Evolutionary conservation across 495 filamentous ascomycete species (phyloP).

Genomic region (Daldinia loculata): DNA sequence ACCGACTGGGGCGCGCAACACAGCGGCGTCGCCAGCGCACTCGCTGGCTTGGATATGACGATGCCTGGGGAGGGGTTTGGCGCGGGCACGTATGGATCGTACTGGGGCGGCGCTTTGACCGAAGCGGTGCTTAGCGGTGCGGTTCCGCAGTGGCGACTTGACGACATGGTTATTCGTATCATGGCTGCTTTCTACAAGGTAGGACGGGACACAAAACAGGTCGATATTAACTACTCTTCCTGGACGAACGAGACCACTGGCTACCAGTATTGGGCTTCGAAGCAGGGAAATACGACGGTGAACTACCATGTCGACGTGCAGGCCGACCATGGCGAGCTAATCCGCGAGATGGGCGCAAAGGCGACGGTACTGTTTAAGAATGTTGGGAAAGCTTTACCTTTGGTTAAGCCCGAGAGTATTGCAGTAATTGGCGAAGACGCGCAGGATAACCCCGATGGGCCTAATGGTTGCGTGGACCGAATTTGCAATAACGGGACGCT

Average conservation of each 20-base stretch:
- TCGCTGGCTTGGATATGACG: constrained; percentile 89
- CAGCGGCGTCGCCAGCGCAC: constrained; percentile 76
- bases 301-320: constrained; percentile 70
- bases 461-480: constrained; percentile 54
- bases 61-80: constrained; percentile 82
- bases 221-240: constrained; percentile 84
- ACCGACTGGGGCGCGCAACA: constrained; percentile 92
- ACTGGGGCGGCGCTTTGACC: constrained; percentile 80
- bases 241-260: constrained; percentile 82
- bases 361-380: constrained; percentile 73
- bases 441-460: constrained; percentile 57
- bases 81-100: constrained; percentile 67
- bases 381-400: constrained; percentile 60
- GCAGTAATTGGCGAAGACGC: constrained; percentile 72
- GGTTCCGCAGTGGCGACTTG: constrained; percentile 78
- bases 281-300: constrained; percentile 66
- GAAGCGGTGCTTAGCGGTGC: constrained; percentile 77
- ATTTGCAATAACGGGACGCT: constrained; percentile 65
- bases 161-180: constrained; percentile 90
- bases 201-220: constrained; percentile 64
- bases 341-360: constrained; percentile 66
- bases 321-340: constrained; percentile 56
- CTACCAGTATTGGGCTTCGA: constrained; percentile 66
- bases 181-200: constrained; percentile 89
- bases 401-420: constrained; percentile 61